Evolutionary conservation across 2,329 filamentous ascomycete species (phyloP).

Genomic region (Alternaria alternata): DNA sequence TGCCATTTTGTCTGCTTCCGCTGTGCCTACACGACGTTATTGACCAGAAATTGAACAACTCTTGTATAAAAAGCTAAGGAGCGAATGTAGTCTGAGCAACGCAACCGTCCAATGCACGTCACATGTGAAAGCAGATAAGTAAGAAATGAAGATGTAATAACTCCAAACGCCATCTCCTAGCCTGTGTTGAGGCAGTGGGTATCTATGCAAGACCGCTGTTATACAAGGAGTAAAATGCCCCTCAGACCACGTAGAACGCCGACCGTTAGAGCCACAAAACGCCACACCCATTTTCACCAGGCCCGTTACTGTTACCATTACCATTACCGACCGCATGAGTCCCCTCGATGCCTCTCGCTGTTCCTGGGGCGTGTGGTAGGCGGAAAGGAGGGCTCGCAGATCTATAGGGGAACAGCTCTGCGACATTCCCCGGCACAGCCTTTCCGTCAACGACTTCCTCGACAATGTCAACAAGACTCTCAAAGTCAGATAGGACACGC

Average conservation of each 20-base stretch:
- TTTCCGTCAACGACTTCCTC: slow-evolving; percentile 3
- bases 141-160: not conserved
- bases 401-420: slow-evolving; percentile 35
- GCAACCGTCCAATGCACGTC: not conserved
- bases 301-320: not conserved
- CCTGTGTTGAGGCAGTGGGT: not conserved
- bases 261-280: slow-evolving; percentile 5
- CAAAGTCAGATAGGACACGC: slow-evolving; percentile 34
- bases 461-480: slow-evolving; percentile 20
- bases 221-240: not conserved
- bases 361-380: not conserved
- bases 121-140: not conserved
- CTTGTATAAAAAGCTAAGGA: not conserved
- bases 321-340: not conserved
- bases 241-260: not conserved
- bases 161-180: not conserved
- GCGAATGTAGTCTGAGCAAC: not conserved
- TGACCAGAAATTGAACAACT: not conserved
- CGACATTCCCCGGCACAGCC: slow-evolving; percentile 23
- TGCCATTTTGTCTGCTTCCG: too few species aligned
- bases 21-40: too few species aligned
- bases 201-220: slow-evolving; percentile 2
- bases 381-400: slow-evolving; percentile 20
- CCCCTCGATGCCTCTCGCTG: not conserved
- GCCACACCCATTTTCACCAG: not conserved